phyloP scores from a whole-genome alignment of 2,329 filamentous ascomycete species.

The Pestalotiopsis sp. region DNA sequence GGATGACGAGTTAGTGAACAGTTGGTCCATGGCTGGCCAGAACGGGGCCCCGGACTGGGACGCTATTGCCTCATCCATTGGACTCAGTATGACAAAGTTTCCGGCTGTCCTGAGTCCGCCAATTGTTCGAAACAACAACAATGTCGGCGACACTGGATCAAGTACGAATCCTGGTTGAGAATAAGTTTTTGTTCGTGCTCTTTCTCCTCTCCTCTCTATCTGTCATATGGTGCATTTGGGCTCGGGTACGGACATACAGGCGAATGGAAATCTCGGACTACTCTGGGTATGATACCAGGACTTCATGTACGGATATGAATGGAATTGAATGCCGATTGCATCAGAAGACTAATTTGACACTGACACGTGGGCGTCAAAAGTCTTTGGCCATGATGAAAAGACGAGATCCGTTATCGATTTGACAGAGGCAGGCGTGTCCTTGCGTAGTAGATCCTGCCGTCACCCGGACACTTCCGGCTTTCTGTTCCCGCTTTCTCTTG shows the following conservation, averaged over 20 bases:
- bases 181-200: not conserved
- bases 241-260: not conserved
- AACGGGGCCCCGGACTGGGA: constrained; percentile 9
- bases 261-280: not conserved
- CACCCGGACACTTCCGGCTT: no score
- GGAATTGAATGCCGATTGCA: not conserved
- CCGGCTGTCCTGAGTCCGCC: not conserved
- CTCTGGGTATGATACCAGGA: not conserved
- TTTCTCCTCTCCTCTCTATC: not conserved
- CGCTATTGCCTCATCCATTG: not conserved
- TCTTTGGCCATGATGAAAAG: no score
- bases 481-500: no score
- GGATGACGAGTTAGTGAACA: not conserved
- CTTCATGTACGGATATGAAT: not conserved
- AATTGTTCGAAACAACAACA: not conserved
- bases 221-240: not conserved
- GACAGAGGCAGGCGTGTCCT: no score
- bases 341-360: no score
- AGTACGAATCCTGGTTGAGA: not conserved
- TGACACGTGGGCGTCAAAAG: no score
- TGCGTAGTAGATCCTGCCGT: no score
- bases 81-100: not conserved
- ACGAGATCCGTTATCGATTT: no score
- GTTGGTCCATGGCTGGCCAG: constrained; percentile 3
- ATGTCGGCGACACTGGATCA: not conserved